Evolutionary conservation across 352 stramenopile genomes (phyloP).

Genomic region (Phytophthora macrochlamydospora): DNA sequence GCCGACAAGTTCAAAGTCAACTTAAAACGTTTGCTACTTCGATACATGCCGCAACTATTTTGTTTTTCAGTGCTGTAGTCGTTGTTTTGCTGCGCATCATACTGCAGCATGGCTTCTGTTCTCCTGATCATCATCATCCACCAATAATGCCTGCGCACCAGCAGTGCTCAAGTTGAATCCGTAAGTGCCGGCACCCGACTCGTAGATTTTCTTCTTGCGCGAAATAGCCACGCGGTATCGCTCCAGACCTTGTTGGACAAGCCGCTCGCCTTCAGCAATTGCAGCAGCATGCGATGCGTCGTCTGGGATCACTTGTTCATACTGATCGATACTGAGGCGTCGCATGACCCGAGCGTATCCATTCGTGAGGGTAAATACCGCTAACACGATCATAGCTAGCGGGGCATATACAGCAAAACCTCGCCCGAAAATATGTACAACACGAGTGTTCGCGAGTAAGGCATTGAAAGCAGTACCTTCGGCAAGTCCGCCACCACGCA

Average conservation of each 20-base stretch:
- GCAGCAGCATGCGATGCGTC: constrained; percentile 39
- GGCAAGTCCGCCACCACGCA: constrained; percentile 46
- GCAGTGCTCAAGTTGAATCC: constrained; percentile 29
- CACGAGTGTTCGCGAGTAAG: constrained; percentile 57
- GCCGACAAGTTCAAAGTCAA: constrained; percentile 6
- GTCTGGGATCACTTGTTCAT: constrained; percentile 58
- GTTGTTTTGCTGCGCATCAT: neutral
- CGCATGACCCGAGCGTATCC: constrained; percentile 62
- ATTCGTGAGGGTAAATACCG: constrained; percentile 50
- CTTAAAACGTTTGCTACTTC: neutral
- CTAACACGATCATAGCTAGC: constrained; percentile 57
- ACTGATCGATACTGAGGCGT: constrained; percentile 65
- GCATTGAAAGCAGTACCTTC: constrained; percentile 57
- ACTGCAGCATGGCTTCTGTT: neutral
- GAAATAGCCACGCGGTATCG: constrained; percentile 40
- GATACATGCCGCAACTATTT: neutral
- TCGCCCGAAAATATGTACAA: constrained; percentile 61
- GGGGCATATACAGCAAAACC: constrained; percentile 66
- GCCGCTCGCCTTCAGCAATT: constrained; percentile 51
- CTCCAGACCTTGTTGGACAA: constrained; percentile 61
- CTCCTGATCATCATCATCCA: constrained; percentile 17
- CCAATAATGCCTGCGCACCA: constrained; percentile 27
- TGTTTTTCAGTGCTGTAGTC: neutral
- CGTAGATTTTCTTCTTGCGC: constrained; percentile 42
- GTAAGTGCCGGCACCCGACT: constrained; percentile 31